Evolutionary conservation across 176 grass and related monocot species (phyloP).

Genomic region (Zoysia pacifica): DNA sequence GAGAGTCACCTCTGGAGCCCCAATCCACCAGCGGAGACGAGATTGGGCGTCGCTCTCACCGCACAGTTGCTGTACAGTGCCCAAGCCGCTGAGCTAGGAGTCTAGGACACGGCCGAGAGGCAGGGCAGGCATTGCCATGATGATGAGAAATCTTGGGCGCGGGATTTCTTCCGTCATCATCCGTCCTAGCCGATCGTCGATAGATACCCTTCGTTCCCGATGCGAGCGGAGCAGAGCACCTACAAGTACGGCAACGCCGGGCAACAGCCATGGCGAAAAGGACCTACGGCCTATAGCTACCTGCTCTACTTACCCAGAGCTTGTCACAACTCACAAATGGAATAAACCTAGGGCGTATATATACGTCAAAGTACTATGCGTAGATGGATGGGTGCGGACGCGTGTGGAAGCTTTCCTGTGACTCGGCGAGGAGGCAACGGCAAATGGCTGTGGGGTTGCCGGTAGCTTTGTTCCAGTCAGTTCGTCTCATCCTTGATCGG

Average conservation of each 20-base stretch:
- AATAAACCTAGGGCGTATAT: conserved; percentile 3
- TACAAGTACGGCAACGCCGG: neutral
- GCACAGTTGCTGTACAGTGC: neutral
- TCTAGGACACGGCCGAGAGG: neutral
- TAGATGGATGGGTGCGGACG: too few relatives aligned
- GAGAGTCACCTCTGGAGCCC: conserved; percentile 17
- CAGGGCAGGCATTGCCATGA: conserved; percentile 23
- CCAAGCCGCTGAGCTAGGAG: neutral
- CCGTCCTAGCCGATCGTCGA: neutral
- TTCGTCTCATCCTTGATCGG: too few relatives aligned
- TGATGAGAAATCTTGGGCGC: conserved; percentile 40
- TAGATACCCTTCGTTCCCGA: neutral
- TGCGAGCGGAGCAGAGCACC: neutral
- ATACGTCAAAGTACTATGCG: neutral
- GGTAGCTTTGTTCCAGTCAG: too few relatives aligned
- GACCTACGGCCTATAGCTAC: neutral
- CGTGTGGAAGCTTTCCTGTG: too few relatives aligned
- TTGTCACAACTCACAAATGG: neutral
- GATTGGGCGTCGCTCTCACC: conserved; percentile 19
- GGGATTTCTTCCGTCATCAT: conserved; percentile 43
- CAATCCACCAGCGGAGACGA: neutral
- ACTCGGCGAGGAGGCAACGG: too few relatives aligned
- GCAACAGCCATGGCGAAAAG: neutral
- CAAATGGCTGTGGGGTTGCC: too few relatives aligned
- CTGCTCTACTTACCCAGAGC: neutral